Base-by-base conservation (phyloP, 495 filamentous ascomycete species). In the Aspergillus affinis region DNA sequence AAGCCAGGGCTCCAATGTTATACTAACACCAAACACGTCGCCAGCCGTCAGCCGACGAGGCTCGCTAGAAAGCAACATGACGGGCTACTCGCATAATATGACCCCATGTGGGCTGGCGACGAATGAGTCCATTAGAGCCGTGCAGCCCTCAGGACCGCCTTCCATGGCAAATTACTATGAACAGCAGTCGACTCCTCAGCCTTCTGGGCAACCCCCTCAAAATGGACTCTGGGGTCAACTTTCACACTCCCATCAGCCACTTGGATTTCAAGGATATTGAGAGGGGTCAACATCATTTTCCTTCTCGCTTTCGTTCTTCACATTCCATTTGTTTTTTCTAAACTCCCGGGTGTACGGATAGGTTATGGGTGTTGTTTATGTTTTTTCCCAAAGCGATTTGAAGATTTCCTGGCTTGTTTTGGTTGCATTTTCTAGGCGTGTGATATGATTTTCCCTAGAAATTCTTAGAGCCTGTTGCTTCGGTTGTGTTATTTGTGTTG, bases 161-260 rank as follows among this genome's bases (percentile, higher is more conserved):
- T 64, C 54, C 17, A 36, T 66, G 13, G 48, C 67, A 18, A 61
- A 64, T 6, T 62, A 65, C 18, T 69, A 61, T 49, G 54, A 59
- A 12, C 59, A 66, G 48, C 63, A 65, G 29, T 52, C 61, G 32
- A 21, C 60, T 7, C 13, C 45, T 13, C 56, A 57, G 23, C n/a
- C 62, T 18, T 17, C 46, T 36, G 59, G 46, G 4, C 62, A 59
- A 29, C 26, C 9, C 48, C 4, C 57, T 15, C 55, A 65, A 47
- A 44, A 59, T 13, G 60, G 51, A 10, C 61, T 59, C 48, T 68
- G 65, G 65, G 54, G 55, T 26, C 10, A 54, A 20, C 49, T 64
- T 15, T 52, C 61, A 30, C 29, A 27, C 27, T 23, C 44, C 15
- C 58, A 64, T 50, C 48, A 58, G 2, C 45, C 62, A 19, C 52